Base-by-base conservation (phyloP, 352 stramenopile species). In the Pythium insidiosum region DNA sequence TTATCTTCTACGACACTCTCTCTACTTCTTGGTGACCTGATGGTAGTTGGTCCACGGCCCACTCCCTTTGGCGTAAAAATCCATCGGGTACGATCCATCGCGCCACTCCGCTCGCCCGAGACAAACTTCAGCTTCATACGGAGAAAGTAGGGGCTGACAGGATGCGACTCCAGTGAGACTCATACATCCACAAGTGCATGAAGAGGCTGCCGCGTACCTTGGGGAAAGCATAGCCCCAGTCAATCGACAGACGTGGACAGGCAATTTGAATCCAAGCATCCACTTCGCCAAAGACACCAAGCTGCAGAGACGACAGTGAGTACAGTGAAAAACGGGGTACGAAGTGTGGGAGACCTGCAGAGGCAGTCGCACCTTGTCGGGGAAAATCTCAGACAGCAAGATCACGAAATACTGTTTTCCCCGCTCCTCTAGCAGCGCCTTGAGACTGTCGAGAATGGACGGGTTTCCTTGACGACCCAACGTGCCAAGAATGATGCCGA, bases 191-290 rank as follows among this genome's bases (percentile, higher is more conserved):
- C 99, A 0, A 95, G 79, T 48, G 90, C 98, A 30, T 99, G 70
- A 22, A 99, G 69, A 6, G 96, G 96, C 66, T 87, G 20, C 25
- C 6, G 12, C 31, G 2, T 34, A 88, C 81, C 66, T 96, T 96
- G 20, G 65, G 63, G 47, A 99, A 98, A 30, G 90, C 88, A 53
- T 98, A 96, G 42, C 97, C 97, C 97, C 97, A 99, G 63, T 99
- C 97, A 28, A 99, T 97, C 20, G 88, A 98, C 12, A 99, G 72
- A 12, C 97, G 73, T 4, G 97, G 97, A 63, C 97, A 99, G 15
- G 96, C 95, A 34, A 99, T 88, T 68, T 99, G 97, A 38, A 99
- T 96, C 95, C 95, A 99, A 6, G 89, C 95, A 44, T 98, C 89
- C 9, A 98, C 79, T 36, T 90, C 71, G 9, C 74, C 54, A 24